These are phyloP conservation scores for Ganoderma multipileum DNA, from an alignment of 1,284 basidiomycete genomes.

Conservation along the genomic window DNA sequence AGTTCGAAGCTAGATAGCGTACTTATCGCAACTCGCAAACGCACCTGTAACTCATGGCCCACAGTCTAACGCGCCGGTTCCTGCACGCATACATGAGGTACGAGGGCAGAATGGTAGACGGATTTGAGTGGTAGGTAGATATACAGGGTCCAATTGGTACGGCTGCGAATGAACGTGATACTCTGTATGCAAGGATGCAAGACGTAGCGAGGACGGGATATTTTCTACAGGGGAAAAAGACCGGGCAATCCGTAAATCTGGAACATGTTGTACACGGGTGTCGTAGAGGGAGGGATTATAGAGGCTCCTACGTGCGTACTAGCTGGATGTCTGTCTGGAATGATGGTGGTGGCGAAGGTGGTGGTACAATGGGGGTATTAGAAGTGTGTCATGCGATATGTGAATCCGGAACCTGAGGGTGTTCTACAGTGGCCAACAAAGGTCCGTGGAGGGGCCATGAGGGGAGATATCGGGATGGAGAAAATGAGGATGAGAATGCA, in stretches of 20 bases:
- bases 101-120: not conserved
- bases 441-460: conserved; percentile 17
- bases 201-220: not conserved
- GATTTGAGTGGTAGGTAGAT: not conserved
- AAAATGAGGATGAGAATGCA: not conserved
- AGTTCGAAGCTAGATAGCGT: not conserved
- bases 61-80: not conserved
- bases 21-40: not conserved
- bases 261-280: conserved; percentile 20
- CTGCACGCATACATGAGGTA: conserved; percentile 6
- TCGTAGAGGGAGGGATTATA: conserved; percentile 16
- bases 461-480: not conserved
- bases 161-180: conserved; percentile 12
- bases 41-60: not conserved
- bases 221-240: not conserved
- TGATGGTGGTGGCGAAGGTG: conserved; percentile 3
- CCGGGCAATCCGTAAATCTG: not conserved
- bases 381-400: conserved; percentile 16
- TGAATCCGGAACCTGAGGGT: conserved; percentile 8
- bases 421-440: conserved; percentile 19
- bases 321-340: not conserved
- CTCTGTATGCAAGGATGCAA: conserved; percentile 4
- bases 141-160: conserved; percentile 30
- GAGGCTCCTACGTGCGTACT: not conserved
- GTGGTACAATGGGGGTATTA: conserved; percentile 27